Evolutionary conservation across 1,139 yeast genomes (phyloP), one percentile per base, ranked within the genome.

Genomic region (Hyphopichia khmerensis): DNA sequence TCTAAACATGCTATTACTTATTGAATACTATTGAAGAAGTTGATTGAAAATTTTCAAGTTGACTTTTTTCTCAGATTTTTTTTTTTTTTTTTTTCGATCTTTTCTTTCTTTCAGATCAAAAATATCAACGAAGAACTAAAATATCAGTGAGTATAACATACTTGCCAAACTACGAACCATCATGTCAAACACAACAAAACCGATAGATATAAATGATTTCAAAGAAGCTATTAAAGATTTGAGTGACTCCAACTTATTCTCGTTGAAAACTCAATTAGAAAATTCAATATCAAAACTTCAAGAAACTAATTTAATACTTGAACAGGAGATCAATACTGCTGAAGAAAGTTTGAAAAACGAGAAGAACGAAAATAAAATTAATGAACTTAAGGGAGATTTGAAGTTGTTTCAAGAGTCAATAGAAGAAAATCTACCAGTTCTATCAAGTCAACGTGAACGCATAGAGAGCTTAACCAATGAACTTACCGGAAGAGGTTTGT

Each of bases 391-490:
- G 34, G 60, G 55, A 16, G 75, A 69, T 47, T 42, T 53, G 15
- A 40, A 46, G 16, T 48, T 72, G 18, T 72, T 64, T 47, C 38
- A 43, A 15, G 66, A 61, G 11, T 57, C 73, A 3, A 57, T 70
- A 6, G 48, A 48, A 18, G 78, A 72, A 45, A 73, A 73, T 48
- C 46, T 52, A 10, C 50, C 36, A 10, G 73, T 67, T 30, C 57
- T 71, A 11, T 43, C 45, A 3, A 63, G 58, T 38, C 74, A 72
- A 48, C 40, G 44, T 8, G 52, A 49, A 29, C 48, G 72, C 33
- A 40, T 67, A 3, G 48, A 40, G 11, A 51, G 49, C 4, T 40
- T 69, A 11, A 52, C 55, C 17, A 43, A 47, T 4, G 74, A 70
- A 43, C 49, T 72, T 35, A 41, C 42, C 4, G 39, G 37, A 7